Percentiles rank a stretch among this genome's conserved stretches.
Evolutionary conservation across 345 rosid species (phyloP).

Genomic region (Rhizophora mangle): DNA sequence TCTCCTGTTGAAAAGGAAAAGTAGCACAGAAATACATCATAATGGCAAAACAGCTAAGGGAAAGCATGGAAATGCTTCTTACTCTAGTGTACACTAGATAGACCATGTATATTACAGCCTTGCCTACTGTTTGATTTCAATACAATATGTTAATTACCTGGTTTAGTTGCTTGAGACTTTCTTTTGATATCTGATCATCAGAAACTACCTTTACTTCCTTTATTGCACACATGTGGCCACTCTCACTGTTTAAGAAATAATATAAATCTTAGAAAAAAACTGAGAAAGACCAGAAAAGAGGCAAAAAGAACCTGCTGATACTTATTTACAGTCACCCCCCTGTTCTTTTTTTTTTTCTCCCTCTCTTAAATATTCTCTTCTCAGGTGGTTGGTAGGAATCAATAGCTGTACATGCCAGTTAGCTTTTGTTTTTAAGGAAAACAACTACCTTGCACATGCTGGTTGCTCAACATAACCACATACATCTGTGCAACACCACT

Average conservation of each 20-base stretch:
- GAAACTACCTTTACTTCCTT: constrained; percentile 84
- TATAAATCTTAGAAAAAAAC: constrained; percentile 17
- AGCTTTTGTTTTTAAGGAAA: neutral
- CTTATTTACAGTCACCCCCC: neutral
- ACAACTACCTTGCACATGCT: neutral
- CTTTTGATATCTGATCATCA: constrained; percentile 80
- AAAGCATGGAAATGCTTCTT: neutral
- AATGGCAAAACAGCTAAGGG: constrained; percentile 3
- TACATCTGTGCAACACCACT: too few relatives aligned
- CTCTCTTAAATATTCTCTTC: neutral
- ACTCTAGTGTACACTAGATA: neutral
- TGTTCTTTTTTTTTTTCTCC: too few relatives aligned
- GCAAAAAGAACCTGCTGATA: neutral
- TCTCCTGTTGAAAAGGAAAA: constrained; percentile 58
- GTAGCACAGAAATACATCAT: constrained; percentile 14
- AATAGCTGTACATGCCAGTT: too few relatives aligned
- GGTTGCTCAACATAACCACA: too few relatives aligned
- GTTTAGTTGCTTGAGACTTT: constrained; percentile 83
- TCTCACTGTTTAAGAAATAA: constrained; percentile 49
- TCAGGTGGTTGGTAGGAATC: neutral
- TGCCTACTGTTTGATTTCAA: neutral
- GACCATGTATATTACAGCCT: neutral
- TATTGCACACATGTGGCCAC: constrained; percentile 94
- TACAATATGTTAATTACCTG: constrained; percentile 48
- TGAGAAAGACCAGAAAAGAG: constrained; percentile 2